A percentile compares a stretch with the other conserved stretches of the same genome.
Evolutionary conservation across 441 rosid genomes (phyloP).

Genomic region (Mallotus repandus): DNA sequence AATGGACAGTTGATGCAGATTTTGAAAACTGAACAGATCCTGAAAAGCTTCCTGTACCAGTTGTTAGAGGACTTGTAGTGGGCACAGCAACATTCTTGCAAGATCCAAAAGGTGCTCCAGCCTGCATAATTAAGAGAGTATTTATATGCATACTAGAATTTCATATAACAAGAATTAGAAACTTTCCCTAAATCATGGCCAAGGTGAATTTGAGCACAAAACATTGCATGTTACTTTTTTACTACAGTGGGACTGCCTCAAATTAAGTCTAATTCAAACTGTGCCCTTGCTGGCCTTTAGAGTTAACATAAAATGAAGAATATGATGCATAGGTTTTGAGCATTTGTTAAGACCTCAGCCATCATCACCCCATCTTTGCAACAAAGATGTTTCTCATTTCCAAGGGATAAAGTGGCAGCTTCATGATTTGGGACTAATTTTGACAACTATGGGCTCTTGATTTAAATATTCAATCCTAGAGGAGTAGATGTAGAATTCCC

Average conservation of each 20-base stretch:
- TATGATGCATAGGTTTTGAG: neutral
- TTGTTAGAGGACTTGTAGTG: conserved; percentile 47
- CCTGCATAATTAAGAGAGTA: conserved; percentile 42
- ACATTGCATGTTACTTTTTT: neutral
- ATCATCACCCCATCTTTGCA: neutral
- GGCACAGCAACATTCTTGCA: conserved; percentile 68
- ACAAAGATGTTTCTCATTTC: neutral
- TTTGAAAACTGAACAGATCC: conserved; percentile 86
- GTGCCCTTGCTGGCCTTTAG: neutral
- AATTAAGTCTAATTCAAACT: neutral
- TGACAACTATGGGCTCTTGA: neutral
- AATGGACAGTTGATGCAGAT: conserved; percentile 45
- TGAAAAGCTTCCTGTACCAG: conserved; percentile 58
- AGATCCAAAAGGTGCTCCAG: conserved; percentile 78
- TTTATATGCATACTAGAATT: neutral
- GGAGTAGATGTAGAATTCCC: neutral
- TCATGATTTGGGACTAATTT: neutral
- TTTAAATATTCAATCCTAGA: neutral
- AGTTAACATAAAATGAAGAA: too few species aligned
- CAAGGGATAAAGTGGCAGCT: neutral
- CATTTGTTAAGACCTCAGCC: neutral
- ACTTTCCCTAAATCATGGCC: neutral
- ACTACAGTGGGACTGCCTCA: neutral
- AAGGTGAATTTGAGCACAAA: neutral
- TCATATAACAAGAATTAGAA: neutral